Conservation (phyloP, 345 rosid species). For the Litchi chinensis region DNA sequence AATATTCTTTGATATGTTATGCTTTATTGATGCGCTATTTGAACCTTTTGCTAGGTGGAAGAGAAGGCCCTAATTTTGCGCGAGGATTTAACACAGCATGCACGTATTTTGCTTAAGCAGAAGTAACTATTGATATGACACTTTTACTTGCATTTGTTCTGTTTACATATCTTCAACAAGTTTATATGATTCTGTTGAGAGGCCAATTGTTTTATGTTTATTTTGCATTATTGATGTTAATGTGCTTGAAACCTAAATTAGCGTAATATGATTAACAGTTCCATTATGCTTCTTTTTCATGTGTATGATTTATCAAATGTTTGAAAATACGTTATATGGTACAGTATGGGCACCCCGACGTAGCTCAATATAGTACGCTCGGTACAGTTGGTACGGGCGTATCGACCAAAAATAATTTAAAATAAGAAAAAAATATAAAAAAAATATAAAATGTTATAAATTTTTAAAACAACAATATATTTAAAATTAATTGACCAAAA, state of each 20-base stretch:
- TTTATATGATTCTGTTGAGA: background rate
- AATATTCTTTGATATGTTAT: constrained; percentile 6
- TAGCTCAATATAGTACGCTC: no score
- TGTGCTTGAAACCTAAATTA: background rate
- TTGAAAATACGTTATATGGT: no score
- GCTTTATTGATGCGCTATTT: constrained; percentile 23
- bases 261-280: background rate
- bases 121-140: background rate
- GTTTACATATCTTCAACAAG: background rate
- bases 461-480: no score
- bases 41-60: constrained; percentile 57
- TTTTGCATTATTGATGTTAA: background rate
- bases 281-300: background rate
- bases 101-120: constrained; percentile 38
- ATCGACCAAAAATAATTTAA: no score
- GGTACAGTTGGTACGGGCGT: no score
- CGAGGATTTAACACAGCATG: constrained; percentile 74
- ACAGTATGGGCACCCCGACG: no score
- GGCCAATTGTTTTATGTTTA: background rate
- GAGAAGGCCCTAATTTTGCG: constrained; percentile 62
- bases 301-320: no score
- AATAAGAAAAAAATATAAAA: no score
- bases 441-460: no score
- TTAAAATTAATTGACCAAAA: no score
- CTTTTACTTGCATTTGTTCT: background rate